Evolutionary conservation across 1,284 basidiomycete species (phyloP).

Genomic region (Naganishia sp.): DNA sequence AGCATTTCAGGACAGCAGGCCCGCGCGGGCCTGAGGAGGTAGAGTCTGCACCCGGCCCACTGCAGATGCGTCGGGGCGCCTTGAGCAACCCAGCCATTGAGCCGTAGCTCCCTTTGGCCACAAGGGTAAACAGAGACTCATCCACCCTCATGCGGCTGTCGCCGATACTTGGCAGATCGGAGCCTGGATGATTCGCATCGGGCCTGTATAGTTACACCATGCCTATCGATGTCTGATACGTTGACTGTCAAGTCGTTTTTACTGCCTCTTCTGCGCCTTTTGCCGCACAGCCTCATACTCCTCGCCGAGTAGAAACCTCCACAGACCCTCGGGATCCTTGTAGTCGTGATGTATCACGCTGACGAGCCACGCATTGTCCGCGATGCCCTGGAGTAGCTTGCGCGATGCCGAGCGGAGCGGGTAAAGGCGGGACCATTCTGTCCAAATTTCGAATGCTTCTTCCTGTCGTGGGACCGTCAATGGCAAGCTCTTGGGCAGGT

Average conservation of each 20-base stretch:
- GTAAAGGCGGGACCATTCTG: slow-evolving; percentile 88
- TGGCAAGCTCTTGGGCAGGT: neutral
- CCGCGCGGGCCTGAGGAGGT: too few species aligned
- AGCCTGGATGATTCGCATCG: neutral
- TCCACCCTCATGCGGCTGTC: too few species aligned
- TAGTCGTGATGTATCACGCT: slow-evolving; percentile 95
- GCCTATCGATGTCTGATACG: neutral
- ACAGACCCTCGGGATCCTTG: slow-evolving; percentile 75
- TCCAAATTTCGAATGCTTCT: slow-evolving; percentile 96
- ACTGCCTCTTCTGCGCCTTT: neutral
- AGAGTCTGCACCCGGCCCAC: too few species aligned
- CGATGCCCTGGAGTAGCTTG: slow-evolving; percentile 69
- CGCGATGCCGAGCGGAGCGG: slow-evolving; percentile 73
- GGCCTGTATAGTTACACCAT: neutral
- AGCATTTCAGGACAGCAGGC: too few species aligned
- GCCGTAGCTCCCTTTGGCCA: too few species aligned
- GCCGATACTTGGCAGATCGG: too few species aligned
- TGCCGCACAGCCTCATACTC: slow-evolving; percentile 12
- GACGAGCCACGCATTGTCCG: slow-evolving; percentile 81
- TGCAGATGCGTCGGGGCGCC: too few species aligned
- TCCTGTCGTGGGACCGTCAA: slow-evolving; percentile 61
- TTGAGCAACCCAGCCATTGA: too few species aligned
- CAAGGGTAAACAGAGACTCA: too few species aligned
- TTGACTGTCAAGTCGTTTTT: neutral
- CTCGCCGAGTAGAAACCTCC: slow-evolving; percentile 69